Conservation (phyloP, 2,329 filamentous ascomycete genomes). For the Aaosphaeria arxii region DNA sequence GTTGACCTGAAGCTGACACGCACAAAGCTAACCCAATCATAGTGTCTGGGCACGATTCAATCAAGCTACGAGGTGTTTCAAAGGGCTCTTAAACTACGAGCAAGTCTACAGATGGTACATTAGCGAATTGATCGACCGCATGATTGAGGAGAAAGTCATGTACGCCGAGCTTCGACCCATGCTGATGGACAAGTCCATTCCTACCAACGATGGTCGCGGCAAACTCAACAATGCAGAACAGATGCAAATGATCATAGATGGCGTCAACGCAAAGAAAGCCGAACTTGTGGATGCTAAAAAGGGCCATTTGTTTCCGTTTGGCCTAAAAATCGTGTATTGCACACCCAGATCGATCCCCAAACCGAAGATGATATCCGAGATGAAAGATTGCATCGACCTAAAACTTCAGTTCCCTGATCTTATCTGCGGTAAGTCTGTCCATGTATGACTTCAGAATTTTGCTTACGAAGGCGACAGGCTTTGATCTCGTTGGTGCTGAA, state of each 20-base stretch:
- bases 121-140: constrained; percentile 56
- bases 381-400: constrained; percentile 61
- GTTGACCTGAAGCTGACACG: background rate
- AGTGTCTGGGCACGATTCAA: constrained; percentile 64
- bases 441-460: constrained; percentile 4
- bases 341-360: constrained; percentile 60
- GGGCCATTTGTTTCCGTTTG: constrained; percentile 53
- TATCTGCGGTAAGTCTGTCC: constrained; percentile 58
- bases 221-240: constrained; percentile 57
- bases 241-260: constrained; percentile 48
- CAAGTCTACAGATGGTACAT: constrained; percentile 62
- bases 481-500: constrained; percentile 67
- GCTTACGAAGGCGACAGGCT: constrained; percentile 46
- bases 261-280: constrained; percentile 48
- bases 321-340: constrained; percentile 70
- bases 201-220: constrained; percentile 53
- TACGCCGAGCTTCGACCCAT: constrained; percentile 71
- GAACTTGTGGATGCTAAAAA: constrained; percentile 37
- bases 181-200: constrained; percentile 65
- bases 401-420: constrained; percentile 57
- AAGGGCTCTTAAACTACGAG: constrained; percentile 68
- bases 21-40: background rate
- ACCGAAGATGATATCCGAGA: constrained; percentile 48
- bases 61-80: constrained; percentile 67
- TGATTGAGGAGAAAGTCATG: constrained; percentile 64